Conservation (phyloP, 805 yeast species). For the Yarrowia sp. region DNA sequence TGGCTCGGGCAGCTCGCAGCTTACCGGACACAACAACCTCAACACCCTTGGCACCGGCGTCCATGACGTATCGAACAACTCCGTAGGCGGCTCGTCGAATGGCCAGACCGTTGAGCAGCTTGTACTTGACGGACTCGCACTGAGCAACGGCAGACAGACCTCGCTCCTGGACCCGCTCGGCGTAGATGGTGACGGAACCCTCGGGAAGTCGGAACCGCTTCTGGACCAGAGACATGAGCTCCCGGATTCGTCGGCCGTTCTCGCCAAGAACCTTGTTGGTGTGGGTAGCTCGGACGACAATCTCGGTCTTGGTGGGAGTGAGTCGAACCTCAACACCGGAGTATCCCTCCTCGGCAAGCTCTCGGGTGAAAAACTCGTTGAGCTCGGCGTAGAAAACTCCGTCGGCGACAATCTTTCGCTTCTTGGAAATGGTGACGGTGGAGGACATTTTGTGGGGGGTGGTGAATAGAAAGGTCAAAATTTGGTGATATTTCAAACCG, state of each 20-base stretch:
- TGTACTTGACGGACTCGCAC: conserved; percentile 98
- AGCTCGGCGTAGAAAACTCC: conserved; percentile 99
- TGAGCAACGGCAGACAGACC: conserved; percentile 99
- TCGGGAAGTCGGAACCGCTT: conserved; percentile 98
- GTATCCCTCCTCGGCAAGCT: conserved; percentile 99
- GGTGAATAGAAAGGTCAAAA: no score
- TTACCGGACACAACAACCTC: conserved; percentile 99
- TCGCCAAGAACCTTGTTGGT: conserved; percentile 99
- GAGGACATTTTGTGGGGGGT: conserved; percentile 43
- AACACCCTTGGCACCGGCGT: conserved; percentile 99
- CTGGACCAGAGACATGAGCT: conserved; percentile 95
- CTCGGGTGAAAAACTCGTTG: conserved; percentile 99
- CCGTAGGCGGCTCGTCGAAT: conserved; percentile 99
- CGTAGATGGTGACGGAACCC: conserved; percentile 92
- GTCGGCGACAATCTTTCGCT: conserved; percentile 99
- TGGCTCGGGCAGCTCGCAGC: conserved; percentile 99
- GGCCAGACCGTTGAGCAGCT: conserved; percentile 97
- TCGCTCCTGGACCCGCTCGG: conserved; percentile 99
- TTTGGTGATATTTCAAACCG: background rate
- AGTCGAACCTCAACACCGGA: conserved; percentile 99
- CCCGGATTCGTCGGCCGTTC: conserved; percentile 99
- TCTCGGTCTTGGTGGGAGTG: conserved; percentile 97
- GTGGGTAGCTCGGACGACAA: conserved; percentile 98
- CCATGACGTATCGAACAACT: conserved; percentile 99
- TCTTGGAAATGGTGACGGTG: conserved; percentile 77